Percentiles rank a stretch among this genome's conserved stretches.
Conservation (phyloP, 176 grass and related monocot species). For the Lolium rigidum region DNA sequence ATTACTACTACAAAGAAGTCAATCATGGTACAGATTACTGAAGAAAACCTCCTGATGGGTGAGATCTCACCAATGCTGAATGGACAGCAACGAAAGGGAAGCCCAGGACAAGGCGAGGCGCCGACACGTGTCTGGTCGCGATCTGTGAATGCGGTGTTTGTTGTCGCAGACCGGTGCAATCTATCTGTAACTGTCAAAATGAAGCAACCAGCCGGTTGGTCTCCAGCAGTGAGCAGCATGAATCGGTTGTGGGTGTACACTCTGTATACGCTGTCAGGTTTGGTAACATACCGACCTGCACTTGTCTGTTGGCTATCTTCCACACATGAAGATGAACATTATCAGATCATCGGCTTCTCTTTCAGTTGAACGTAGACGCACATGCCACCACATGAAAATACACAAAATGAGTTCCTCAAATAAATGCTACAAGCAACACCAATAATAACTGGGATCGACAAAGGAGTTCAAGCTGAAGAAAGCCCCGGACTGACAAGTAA, state of each 20-base stretch:
- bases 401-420: background rate
- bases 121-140: background rate
- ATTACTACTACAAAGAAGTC: conserved; percentile 3
- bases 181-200: conserved; percentile 23
- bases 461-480: too few species aligned
- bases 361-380: background rate
- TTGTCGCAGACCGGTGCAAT: background rate
- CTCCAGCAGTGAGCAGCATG: conserved; percentile 32
- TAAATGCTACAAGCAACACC: background rate
- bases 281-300: conserved; percentile 18
- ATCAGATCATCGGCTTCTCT: background rate
- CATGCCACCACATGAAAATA: background rate
- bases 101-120: background rate
- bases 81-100: conserved; percentile 39
- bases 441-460: background rate
- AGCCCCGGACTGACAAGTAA: too few species aligned
- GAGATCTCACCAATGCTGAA: conserved; percentile 1
- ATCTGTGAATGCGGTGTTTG: background rate
- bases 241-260: conserved; percentile 7
- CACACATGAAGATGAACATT: background rate
- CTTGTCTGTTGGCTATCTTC: background rate
- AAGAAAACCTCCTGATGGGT: conserved; percentile 12
- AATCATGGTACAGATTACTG: conserved; percentile 19
- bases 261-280: conserved; percentile 28
- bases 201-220: conserved; percentile 50